Base-by-base conservation (phyloP, 805 yeast genomes). In the Starmera pachycereana region DNA sequence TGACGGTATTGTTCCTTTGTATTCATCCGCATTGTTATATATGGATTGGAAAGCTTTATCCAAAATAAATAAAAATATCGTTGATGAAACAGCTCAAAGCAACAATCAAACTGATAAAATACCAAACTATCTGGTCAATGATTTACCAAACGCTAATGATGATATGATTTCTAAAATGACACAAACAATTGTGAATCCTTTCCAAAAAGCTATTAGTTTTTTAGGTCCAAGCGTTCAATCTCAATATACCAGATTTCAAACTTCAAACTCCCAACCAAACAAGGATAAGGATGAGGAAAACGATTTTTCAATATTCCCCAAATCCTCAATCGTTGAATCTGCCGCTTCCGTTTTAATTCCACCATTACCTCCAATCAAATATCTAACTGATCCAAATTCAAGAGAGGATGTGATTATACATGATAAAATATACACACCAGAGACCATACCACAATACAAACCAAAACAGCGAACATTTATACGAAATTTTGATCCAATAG, bases 1-100 rank as follows among this genome's bases (percentile, higher is more conserved):
- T 54, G 95, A 84, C 60, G 95, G 92, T 3, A 80, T 84, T 30
- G 94, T 84, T 0, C 92, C 94, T 0, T 63, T 84, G 40, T 68
- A 89, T 42, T 81, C 92, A 0, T 71, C 87, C 0, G 78, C 87
- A 0, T 54, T 84, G 39, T 59, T 84, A 22, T 84, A 72, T 53
- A 47, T 84, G 27, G 90, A 84, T 54, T 81, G 57, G 57, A 48
- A 50, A 33, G 51, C 52, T 2, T 32, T 53, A 8, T 41, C 42
- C 6, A 41, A 44, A 11, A 47, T 49, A 2, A 36, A 48, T 6
- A 22, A 22, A 16, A 37, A 9, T 22, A 22, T 28, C 8, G 19
- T 29, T 22, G 29, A 32, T 10, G 38, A 28, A 8, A 12, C 31
- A 29, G 31, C 11, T 12, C 25, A 25, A 14, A 12, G 12, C 9